Evolutionary conservation across 2,329 filamentous ascomycete species (phyloP), one percentile per base, ranked within the genome.

Genomic region (Nectriaceae sp.): DNA sequence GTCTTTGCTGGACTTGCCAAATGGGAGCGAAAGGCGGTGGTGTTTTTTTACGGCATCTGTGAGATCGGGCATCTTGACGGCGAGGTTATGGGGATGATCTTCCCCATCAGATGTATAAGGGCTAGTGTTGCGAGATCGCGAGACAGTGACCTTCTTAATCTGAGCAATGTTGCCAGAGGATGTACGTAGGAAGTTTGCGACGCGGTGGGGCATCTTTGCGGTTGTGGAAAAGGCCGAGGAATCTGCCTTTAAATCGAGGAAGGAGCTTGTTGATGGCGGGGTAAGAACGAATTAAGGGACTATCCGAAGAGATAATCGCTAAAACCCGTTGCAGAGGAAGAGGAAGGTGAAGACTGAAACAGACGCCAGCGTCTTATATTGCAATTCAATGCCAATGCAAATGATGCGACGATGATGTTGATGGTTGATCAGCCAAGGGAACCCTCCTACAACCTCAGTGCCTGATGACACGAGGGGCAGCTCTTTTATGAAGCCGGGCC

Each of bases 151-250:
- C 49, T 67, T 76, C 55, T 80, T 78, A 57, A 79, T 73, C 60
- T 70, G 74, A 47, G 75, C 70, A 55, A 80, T 77, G 65, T 72
- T 75, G 63, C 80, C 78, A 54, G 78, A 77, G n/a, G 79, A 78
- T 53, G 72, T 75, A 57, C 78, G 77, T 57, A 83, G 73, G 67
- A 84, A 82, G 63, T 74, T 78, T 63, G 76, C 70, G 54, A 84
- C 80, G 51, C 76, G 71, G 70, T 82, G 78, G 62, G 80, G 79
- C 80, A 83, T 84, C 44, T 62, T 72, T 62, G 22, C 46, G 53
- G 21, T 22, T 38, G 22, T 21, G 36, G 13, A 13, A 11, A 31
- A 21, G 16, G 11, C 21, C 37, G 8, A 39, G 37, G 18, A 18
- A 21, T 11, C 5, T 39, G 20, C 20, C 37, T 5, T 5, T 21